Conservation (phyloP, 2,329 filamentous ascomycete species). For the Calonectria hongkongensis region DNA sequence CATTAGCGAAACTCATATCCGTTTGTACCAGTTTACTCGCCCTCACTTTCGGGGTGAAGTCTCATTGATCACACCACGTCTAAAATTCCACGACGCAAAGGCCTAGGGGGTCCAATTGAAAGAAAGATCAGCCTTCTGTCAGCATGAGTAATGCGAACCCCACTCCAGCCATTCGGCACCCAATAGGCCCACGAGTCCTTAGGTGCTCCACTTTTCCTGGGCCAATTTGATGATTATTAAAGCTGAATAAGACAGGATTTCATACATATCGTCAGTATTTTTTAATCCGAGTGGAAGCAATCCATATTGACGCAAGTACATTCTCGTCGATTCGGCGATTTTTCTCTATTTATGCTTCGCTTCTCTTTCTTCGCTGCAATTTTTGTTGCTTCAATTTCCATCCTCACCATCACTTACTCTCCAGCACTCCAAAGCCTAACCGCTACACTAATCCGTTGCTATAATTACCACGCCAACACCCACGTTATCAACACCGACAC, state of each 20-base stretch:
- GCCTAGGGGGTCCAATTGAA: too few species aligned
- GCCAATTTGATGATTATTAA: slow-evolving; percentile 16
- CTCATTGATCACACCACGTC: too few species aligned
- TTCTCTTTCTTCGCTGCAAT: slow-evolving; percentile 58
- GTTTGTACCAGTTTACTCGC: too few species aligned
- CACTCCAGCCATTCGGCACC: too few species aligned
- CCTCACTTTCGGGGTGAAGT: too few species aligned
- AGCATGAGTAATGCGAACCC: too few species aligned
- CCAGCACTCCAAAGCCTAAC: slow-evolving; percentile 47
- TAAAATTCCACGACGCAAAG: too few species aligned
- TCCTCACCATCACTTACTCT: slow-evolving; percentile 58
- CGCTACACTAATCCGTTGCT: slow-evolving; percentile 44
- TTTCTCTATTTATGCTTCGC: slow-evolving; percentile 63
- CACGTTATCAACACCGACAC: slow-evolving; percentile 36
- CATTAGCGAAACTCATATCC: too few species aligned
- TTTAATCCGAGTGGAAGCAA: slow-evolving; percentile 48
- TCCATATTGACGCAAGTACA: slow-evolving; percentile 38
- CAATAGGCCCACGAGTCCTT: too few species aligned
- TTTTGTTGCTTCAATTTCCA: slow-evolving; percentile 62
- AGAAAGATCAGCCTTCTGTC: too few species aligned
- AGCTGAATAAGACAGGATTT: too few species aligned
- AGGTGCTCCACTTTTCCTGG: too few species aligned
- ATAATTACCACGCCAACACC: slow-evolving; percentile 36
- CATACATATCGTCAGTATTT: slow-evolving; percentile 49
- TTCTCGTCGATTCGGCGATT: slow-evolving; percentile 53